Evolutionary conservation across 2,329 filamentous ascomycete genomes (phyloP), one percentile per base, ranked within the genome.

Genomic region (Dactylonectria estremocensis): DNA sequence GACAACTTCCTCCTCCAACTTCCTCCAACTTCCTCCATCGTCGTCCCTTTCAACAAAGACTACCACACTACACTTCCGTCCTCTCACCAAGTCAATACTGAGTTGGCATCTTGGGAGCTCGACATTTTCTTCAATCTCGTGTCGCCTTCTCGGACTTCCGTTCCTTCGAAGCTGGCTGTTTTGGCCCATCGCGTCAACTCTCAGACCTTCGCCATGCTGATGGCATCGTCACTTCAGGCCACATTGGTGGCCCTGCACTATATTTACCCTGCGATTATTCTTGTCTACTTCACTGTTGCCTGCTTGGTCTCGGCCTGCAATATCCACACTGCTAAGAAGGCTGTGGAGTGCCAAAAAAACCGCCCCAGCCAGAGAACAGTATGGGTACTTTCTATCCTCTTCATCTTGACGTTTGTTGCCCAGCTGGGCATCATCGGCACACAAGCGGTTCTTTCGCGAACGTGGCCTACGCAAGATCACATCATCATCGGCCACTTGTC

Each of bases 281-380:
- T 80, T 70, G 80, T 91, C 50, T 88, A 89, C 79, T 92, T 92
- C 77, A 79, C 84, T 9, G 90, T 88, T 70, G 90, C 91, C 11
- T 82, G 86, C 10, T 66, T 83, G 20, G 79, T 90, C 66, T 90
- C 86, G 4, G 80, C 87, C 43, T 89, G 86, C 76, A 87, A 84
- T 18, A 80, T 90, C 28, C 86, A 89, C 71, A 85, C 85, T 16
- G 69, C 78, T 24, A 82, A 77, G 60, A 70, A 75, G 54, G 61
- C 68, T 5, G 53, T 59, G 5, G 65, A 72, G 50, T 11, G 55
- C 11, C 68, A 67, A 28, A 63, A 61, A 56, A 56, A 60, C 54
- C 71, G 69, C 7, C 72, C 76, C 7, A 67, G 69, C 20, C 72
- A 70, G 13, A 72, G 35, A 48, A 63, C 66, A 20, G 71, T 78